Evolutionary conservation across 2,329 filamentous ascomycete species (phyloP), one percentile per base, ranked within the genome.

Genomic region (Alternaria brassicicola): DNA sequence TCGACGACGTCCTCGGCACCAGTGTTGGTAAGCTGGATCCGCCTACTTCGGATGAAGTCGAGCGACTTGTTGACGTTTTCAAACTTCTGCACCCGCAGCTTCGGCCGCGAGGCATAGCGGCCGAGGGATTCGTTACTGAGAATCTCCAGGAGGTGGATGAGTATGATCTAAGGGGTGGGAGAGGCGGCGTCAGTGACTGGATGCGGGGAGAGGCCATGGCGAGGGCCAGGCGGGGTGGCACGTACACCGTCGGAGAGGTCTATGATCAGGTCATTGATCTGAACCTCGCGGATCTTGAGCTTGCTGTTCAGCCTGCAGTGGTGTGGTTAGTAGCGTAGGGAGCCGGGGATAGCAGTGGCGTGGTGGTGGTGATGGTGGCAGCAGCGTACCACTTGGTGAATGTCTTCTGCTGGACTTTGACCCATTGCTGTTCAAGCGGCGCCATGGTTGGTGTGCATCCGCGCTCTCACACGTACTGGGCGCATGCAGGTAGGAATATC

Each of bases 1-100:
- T 99, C 94, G 28, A 99, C 95, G 23, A 99, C 92, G 84, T 99
- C 95, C 79, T 98, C 95, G 7, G 95, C 95, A 52, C 95, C 95
- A 72, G 98, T 98, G 70, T 99, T 99, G 67, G 93, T 97, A 89
- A 99, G 92, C 77, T 97, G 94, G 64, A 99, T 98, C 19, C 92
- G 89, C 68, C 93, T 85, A 57, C 87, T 88, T 75, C 91, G 96
- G 81, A 99, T 93, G 72, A 95, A 99, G 78, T 97, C 89, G 62
- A 99, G 88, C 48, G 92, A 92, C 68, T 93, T 89, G 82, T 98
- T 98, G 78, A 95, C 94, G 85, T 99, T 99, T 78, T 99, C 95
- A 79, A 98, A 99, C 69, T 88, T 89, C 81, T 99, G 95, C 51
- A 99, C 95, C 57, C 95, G 92, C 68, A 99, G 85, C 81, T 97